Evolutionary conservation across 225 moss, liverwort and hornwort genomes (phyloP), one percentile per base, ranked within the genome.

Genomic region (Physcomitrellopsis africana): DNA sequence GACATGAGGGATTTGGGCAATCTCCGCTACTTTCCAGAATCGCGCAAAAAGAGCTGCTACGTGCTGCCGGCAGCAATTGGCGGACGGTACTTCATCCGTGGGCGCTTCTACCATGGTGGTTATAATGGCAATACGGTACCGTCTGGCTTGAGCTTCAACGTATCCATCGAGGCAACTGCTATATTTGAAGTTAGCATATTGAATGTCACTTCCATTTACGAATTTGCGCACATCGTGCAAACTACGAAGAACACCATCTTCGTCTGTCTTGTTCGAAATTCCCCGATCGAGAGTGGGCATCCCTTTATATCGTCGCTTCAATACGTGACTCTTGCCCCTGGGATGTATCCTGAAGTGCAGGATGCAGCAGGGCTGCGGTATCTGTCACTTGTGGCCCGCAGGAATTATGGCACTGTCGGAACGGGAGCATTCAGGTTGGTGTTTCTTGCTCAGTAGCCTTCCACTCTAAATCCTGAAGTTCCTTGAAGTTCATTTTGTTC

Each of bases 61-160:
- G 75, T 66, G 18, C 15, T 75, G 1, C 75, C 56, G 5, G 12
- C 57, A 18, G 44, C n/a, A 57, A 19, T 51, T 23, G 56, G 56
- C 1, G 43, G 43, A 12, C 69, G 44, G 20, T 70, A 70, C 56
- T 23, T 70, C 69, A 57, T 70, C 10, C 56, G 75, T 45, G 66
- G 75, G 24, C 45, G 42, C 24, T 75, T 75, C 47, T 47, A 44
- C 66, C 74, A 75, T n/a, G 66, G 75, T 13, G 57, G 75, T 8
- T 63, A 73, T 29, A 44, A 74, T 26, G 65, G 65, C 44, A 75
- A 17, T 66, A 11, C 12, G 66, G 65, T 29, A 29, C 66, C 46
- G 22, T 37, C 32, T 37, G 14, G 16, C 14, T 42, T 75, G 43
- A 56, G 66, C 47, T 75, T 66, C 57, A 66, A 66, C 11, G 66